Conservation (phyloP, 345 rosid genomes). For the Pelargonium nanum region DNA sequence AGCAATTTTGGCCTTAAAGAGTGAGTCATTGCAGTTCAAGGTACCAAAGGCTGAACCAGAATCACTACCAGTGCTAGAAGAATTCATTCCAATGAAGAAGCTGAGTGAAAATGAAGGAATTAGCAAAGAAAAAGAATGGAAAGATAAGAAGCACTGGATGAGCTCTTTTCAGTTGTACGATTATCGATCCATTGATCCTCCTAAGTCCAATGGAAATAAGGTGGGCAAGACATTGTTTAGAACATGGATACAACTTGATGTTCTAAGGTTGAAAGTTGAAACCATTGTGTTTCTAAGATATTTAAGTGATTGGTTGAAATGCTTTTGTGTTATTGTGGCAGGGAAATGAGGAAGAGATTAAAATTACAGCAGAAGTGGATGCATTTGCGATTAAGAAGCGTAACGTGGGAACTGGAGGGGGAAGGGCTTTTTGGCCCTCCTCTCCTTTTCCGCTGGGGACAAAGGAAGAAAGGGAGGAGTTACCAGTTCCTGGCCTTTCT, state of each 20-base stretch:
- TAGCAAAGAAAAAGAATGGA: conserved; percentile 24
- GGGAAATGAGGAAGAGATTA: conserved; percentile 11
- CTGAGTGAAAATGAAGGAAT: conserved; percentile 12
- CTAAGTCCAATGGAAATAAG: too few relatives aligned
- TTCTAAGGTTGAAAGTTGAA: conserved; percentile 22
- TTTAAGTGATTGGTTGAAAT: too few relatives aligned
- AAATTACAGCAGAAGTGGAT: too few relatives aligned
- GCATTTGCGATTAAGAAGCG: too few relatives aligned
- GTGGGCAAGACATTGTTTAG: conserved; percentile 21
- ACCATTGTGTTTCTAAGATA: too few relatives aligned
- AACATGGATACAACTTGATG: conserved; percentile 18
- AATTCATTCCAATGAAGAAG: conserved; percentile 57
- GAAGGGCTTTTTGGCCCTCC: too few relatives aligned
- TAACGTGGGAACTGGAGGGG: too few relatives aligned
- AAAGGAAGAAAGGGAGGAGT: too few relatives aligned
- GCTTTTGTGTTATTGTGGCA: conserved; percentile 29
- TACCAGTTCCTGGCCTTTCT: too few relatives aligned
- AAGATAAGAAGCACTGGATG: conserved; percentile 61
- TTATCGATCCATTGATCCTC: conserved; percentile 8
- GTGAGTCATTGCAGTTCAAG: conserved; percentile 31
- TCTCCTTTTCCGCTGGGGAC: too few relatives aligned
- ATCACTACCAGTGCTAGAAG: conserved; percentile 52
- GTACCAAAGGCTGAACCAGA: conserved; percentile 14
- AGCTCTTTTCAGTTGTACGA: conserved; percentile 63
- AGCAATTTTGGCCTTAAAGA: conserved; percentile 56